phyloP scores from a whole-genome alignment of 1,284 basidiomycete genomes.

The Puccinia hordei region DNA sequence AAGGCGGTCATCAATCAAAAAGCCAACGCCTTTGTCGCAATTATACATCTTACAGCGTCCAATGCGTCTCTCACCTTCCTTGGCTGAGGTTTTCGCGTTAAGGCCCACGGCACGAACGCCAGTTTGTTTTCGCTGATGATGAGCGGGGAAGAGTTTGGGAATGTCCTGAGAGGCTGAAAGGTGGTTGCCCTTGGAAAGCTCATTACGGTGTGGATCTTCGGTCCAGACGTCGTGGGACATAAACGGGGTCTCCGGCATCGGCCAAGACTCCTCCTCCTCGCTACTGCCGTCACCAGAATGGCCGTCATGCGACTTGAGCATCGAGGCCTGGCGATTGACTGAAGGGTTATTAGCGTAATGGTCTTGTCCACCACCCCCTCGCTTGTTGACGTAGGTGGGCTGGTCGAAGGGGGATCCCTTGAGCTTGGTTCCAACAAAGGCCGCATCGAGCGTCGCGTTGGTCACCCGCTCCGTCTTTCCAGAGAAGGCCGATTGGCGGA shows the following conservation, averaged over 20 bases:
- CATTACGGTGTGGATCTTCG: conserved; percentile 9
- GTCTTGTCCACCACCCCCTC: background rate
- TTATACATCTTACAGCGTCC: conserved; percentile 51
- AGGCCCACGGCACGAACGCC: background rate
- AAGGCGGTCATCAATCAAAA: conserved; percentile 50
- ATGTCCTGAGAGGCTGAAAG: background rate
- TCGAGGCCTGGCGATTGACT: conserved; percentile 1
- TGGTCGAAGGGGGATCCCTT: conserved; percentile 32
- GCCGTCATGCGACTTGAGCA: conserved; percentile 20
- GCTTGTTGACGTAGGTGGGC: conserved; percentile 9
- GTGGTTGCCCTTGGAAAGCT: background rate
- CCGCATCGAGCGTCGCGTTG: background rate
- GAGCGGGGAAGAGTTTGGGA: conserved; percentile 15
- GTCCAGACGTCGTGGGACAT: conserved; percentile 35
- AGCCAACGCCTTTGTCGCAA: conserved; percentile 50
- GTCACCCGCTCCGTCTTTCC: background rate
- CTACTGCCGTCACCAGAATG: conserved; percentile 45
- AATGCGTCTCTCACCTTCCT: conserved; percentile 46
- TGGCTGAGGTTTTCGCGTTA: conserved; percentile 18
- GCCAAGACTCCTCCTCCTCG: conserved; percentile 49
- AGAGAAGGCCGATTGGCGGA: background rate
- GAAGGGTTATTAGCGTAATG: background rate
- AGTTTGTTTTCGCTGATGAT: conserved; percentile 19
- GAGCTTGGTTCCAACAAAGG: background rate
- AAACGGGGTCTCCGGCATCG: conserved; percentile 47